Evolutionary conservation across 164 flowering plant genomes (phyloP).

Genomic region (Akebia trifoliata): DNA sequence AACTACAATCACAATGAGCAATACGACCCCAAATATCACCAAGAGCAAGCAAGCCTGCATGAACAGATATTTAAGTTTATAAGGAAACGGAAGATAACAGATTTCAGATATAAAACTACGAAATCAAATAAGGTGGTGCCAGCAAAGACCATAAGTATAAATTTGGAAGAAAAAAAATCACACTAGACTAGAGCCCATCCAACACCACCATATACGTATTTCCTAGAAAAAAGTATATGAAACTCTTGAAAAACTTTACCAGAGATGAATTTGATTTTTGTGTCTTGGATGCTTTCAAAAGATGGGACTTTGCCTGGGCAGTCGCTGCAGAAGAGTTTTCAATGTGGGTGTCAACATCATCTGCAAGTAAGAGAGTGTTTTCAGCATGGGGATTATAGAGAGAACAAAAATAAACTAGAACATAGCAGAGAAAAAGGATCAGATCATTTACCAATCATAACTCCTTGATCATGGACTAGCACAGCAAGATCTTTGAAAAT

Average conservation of each 20-base stretch:
- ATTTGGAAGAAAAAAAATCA: too few relatives aligned
- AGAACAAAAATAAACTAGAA: not conserved
- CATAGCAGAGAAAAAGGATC: not conserved
- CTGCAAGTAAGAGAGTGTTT: conserved; percentile 25
- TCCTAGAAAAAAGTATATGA: not conserved
- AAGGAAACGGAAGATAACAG: not conserved
- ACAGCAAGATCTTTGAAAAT: conserved; percentile 78
- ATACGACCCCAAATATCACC: conserved; percentile 84
- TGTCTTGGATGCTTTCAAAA: conserved; percentile 78
- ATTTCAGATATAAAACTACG: not conserved
- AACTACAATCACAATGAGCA: conserved; percentile 67
- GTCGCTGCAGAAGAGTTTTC: conserved; percentile 69
- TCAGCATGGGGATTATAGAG: not conserved
- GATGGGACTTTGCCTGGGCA: conserved; percentile 66
- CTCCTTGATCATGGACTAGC: conserved; percentile 68
- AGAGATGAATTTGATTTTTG: conserved; percentile 89
- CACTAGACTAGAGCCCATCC: too few relatives aligned
- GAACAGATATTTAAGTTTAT: conserved; percentile 1
- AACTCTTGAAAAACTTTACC: conserved; percentile 33
- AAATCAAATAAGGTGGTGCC: not conserved
- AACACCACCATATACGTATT: not conserved
- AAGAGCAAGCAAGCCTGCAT: conserved; percentile 80
- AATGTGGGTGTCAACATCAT: conserved; percentile 73
- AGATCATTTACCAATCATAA: conserved; percentile 54
- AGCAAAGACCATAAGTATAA: not conserved